Percentiles rank a stretch among this genome's conserved stretches.
Evolutionary conservation across 1,284 basidiomycete species (phyloP).

Genomic region (Boletus coffeatus): DNA sequence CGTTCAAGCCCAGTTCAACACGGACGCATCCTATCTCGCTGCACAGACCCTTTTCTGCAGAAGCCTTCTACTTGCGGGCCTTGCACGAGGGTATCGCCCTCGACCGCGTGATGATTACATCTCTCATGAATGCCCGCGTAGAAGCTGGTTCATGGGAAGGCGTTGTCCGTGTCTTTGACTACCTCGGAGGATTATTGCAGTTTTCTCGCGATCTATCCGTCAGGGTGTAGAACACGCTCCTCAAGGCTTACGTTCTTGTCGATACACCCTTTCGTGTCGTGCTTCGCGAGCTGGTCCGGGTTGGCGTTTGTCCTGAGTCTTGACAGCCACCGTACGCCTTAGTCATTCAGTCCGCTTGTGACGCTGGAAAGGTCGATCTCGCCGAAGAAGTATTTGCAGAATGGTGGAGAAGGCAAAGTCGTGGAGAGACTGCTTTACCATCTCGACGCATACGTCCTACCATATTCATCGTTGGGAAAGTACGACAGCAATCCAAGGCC

Average conservation of each 20-base stretch:
- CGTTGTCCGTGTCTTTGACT: conserved; percentile 70
- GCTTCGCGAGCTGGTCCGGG: conserved; percentile 46
- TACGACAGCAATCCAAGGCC: conserved; percentile 51
- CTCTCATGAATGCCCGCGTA: conserved; percentile 83
- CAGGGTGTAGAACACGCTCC: conserved; percentile 69
- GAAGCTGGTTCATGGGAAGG: conserved; percentile 77
- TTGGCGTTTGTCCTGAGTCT: conserved; percentile 49
- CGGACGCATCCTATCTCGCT: conserved; percentile 85
- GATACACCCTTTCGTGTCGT: conserved; percentile 74
- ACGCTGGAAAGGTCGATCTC: conserved; percentile 61
- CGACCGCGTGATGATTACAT: conserved; percentile 58
- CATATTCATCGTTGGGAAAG: conserved; percentile 80
- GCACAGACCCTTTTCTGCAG: conserved; percentile 74
- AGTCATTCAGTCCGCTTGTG: conserved; percentile 81
- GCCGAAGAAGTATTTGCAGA: conserved; percentile 68
- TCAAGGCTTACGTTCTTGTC: conserved; percentile 83
- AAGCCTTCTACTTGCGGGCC: conserved; percentile 63
- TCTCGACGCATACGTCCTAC: conserved; percentile 67
- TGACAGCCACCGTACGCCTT: conserved; percentile 59
- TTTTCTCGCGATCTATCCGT: conserved; percentile 41
- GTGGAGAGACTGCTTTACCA: conserved; percentile 35
- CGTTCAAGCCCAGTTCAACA: conserved; percentile 98
- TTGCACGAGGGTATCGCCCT: conserved; percentile 56
- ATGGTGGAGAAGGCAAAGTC: conserved; percentile 47
- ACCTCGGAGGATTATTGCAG: conserved; percentile 42